Conservation (phyloP, 2,329 filamentous ascomycete species). For the Rhexocercosporidium sp. region DNA sequence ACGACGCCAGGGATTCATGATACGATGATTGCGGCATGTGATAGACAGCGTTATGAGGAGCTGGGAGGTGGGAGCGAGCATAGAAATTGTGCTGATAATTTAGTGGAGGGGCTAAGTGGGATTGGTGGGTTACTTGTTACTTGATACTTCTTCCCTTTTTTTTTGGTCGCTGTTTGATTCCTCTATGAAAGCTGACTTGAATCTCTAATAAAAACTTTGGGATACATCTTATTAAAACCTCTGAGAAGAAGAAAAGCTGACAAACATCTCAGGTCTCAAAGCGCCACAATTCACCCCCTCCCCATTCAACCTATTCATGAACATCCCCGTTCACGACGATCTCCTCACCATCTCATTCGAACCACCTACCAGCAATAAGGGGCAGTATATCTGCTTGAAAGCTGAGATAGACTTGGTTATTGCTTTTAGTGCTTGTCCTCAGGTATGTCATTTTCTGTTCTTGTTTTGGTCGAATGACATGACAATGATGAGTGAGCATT, state of each 20-base stretch:
- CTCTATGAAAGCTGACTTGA: too few species aligned
- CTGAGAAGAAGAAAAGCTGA: background rate
- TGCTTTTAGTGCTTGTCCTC: constrained; percentile 37
- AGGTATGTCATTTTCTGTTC: constrained; percentile 21
- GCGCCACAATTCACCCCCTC: constrained; percentile 34
- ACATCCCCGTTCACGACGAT: constrained; percentile 36
- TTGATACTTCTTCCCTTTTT: too few species aligned
- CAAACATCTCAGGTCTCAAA: constrained; percentile 26
- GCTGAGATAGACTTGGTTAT: constrained; percentile 35
- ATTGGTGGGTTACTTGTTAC: constrained; percentile 16
- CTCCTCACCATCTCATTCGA: constrained; percentile 32
- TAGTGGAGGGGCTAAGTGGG: constrained; percentile 30
- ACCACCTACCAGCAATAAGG: constrained; percentile 29
- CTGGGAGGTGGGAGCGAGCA: constrained; percentile 29
- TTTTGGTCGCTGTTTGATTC: background rate
- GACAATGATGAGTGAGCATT: background rate
- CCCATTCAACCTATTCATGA: constrained; percentile 37
- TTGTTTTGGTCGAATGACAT: background rate
- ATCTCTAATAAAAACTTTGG: too few species aligned
- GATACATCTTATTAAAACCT: too few species aligned
- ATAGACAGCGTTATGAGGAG: constrained; percentile 31
- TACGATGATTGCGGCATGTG: constrained; percentile 35
- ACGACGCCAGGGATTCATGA: constrained; percentile 33
- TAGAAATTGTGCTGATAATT: constrained; percentile 37
- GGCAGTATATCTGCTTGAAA: constrained; percentile 31